Evolutionary conservation across 23 red algal genomes (phyloP), one percentile per base, ranked within the genome.

Genomic region (Agarophyton chilense): DNA sequence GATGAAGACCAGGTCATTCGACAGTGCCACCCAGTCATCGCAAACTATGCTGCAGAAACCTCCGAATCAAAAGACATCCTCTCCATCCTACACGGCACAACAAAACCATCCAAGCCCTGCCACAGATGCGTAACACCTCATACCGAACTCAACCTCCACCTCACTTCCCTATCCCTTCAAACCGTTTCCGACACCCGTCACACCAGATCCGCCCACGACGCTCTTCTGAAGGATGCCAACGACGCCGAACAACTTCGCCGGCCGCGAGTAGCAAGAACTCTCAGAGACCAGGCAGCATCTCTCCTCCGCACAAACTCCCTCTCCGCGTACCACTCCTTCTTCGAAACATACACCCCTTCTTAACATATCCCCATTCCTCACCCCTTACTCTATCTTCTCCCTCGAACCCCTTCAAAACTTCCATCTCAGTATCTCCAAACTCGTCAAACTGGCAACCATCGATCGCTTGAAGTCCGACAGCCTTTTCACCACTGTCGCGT

Each of bases 331-430:
- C 64, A 39, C 38, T 18, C 21, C 34, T 70, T 70, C 34, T 18
- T 70, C 17, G 64, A 70, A 41, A 39, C 64, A 2, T 70, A 70
- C 34, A n/a, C 64, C 64, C n/a, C 64, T 70, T 22, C 34, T 70
- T 33, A 70, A 70, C 34, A 42, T 70, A 6, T 70, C 64, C 14
- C 14, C 64, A 13, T 33, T 70, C 4, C 73, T 51, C 55, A 71
- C 61, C 34, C 44, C 61, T 68, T 83, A 83, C 49, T 63, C 4
- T n/a, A 55, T 86, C 43, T 73, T 86, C 63, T 72, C 61, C 32
- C 42, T 83, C 79, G 53, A 83, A 34, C 58, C 0, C 21, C 42
- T 64, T 42, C 55, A 83, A 13, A 83, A 83, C 53, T 66, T 83
- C 29, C 39, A 2, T 22, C 53, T 83, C 17, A 32, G 55, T 0